phyloP scores from a whole-genome alignment of 2,329 filamentous ascomycete species.

The Cytospora piceicola region DNA sequence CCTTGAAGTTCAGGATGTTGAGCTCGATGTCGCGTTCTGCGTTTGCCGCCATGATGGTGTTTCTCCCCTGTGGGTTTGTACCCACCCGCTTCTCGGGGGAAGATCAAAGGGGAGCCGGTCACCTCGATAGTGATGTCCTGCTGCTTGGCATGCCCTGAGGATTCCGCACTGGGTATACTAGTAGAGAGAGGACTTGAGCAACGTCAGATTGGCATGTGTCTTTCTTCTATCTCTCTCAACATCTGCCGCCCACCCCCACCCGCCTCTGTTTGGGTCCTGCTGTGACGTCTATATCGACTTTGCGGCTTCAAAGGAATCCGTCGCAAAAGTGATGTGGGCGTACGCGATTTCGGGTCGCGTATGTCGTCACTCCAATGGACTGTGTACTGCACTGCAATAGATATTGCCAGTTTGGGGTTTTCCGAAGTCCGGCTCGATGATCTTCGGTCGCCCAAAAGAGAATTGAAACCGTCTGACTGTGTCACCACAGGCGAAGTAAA shows the following conservation, averaged over 20 bases:
- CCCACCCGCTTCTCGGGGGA: background rate
- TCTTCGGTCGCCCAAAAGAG: background rate
- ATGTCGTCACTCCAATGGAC: background rate
- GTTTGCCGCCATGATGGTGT: slow-evolving; percentile 41
- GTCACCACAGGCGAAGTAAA: background rate
- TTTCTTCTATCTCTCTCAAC: background rate
- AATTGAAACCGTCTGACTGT: background rate
- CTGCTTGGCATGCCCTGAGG: background rate
- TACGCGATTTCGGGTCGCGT: background rate
- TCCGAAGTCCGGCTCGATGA: background rate
- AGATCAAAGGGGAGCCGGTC: background rate
- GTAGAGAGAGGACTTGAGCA: background rate
- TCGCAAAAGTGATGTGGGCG: background rate
- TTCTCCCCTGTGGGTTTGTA: slow-evolving; percentile 6
- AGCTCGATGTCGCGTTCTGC: slow-evolving; percentile 53
- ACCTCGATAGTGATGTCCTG: background rate
- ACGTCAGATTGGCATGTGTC: background rate
- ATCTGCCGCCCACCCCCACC: background rate
- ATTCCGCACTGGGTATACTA: background rate
- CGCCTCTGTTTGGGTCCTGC: background rate
- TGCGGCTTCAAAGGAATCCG: background rate
- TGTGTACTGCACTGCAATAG: background rate
- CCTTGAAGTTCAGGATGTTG: slow-evolving; percentile 61
- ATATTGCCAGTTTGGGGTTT: background rate
- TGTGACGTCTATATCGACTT: background rate